These are phyloP conservation scores for Chaetoceros muelleri DNA, from an alignment of 108 stramenopile species.

Conservation along the genomic window DNA sequence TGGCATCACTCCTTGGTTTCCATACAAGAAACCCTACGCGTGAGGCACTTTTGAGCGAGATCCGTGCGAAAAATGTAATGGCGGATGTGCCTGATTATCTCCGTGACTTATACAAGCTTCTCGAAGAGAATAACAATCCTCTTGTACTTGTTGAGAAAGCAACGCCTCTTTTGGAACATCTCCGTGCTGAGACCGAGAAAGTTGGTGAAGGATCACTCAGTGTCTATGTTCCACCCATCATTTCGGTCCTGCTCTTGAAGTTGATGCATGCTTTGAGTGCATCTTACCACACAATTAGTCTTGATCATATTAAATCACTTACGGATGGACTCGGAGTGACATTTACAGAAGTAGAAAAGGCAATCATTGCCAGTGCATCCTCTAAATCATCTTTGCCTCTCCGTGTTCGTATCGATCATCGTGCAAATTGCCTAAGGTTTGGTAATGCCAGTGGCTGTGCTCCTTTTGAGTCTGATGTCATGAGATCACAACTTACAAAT, in stretches of 20 bases:
- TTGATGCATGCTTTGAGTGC: constrained; percentile 73
- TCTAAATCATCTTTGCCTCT: constrained; percentile 30
- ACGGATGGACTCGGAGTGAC: constrained; percentile 68
- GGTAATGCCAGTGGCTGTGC: constrained; percentile 41
- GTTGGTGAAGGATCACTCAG: constrained; percentile 25
- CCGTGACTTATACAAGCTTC: constrained; percentile 55
- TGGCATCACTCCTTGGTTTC: constrained; percentile 93
- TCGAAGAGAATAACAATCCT: constrained; percentile 78
- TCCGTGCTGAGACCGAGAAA: constrained; percentile 33
- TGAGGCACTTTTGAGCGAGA: constrained; percentile 74
- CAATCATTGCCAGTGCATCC: constrained; percentile 69
- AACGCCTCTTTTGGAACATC: constrained; percentile 54
- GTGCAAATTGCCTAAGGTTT: constrained; percentile 83
- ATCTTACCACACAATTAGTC: constrained; percentile 84
- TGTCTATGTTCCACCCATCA: constrained; percentile 58
- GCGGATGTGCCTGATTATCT: constrained; percentile 68
- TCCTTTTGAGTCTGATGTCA: constrained; percentile 55
- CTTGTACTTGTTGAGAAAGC: constrained; percentile 63
- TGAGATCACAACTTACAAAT: constrained; percentile 65
- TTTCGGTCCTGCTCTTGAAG: constrained; percentile 65
- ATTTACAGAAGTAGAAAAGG: constrained; percentile 86
- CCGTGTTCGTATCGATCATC: constrained; percentile 74
- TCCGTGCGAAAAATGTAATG: constrained; percentile 55
- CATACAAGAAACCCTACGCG: constrained; percentile 82
- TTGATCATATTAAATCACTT: constrained; percentile 71